Conservation (phyloP, 192 early-diverging fungal genomes). For the Mycoemilia scoparia region DNA sequence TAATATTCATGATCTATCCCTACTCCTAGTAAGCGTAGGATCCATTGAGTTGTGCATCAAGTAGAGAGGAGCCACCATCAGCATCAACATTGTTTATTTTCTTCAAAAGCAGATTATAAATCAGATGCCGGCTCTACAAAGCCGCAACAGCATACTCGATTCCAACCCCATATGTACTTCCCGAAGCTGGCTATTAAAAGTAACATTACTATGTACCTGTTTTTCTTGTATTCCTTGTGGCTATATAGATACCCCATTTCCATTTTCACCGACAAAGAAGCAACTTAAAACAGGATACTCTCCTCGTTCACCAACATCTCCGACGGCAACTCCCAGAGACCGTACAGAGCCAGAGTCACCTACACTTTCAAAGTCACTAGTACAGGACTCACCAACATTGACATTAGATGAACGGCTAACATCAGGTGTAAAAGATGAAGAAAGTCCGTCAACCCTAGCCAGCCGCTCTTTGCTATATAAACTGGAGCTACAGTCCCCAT, state of each 20-base stretch:
- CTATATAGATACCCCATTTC: conserved; percentile 15
- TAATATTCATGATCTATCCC: no score
- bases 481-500: conserved; percentile 25
- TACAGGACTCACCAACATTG: conserved; percentile 12
- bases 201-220: no score
- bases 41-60: conserved; percentile 11
- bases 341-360: conserved; percentile 27
- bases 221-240: no score
- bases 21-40: conserved; percentile 17
- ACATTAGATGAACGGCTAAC: conserved; percentile 16
- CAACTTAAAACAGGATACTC: conserved; percentile 23
- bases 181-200: no score
- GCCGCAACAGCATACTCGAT: no score
- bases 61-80: no score
- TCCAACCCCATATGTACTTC: no score
- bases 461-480: conserved; percentile 26
- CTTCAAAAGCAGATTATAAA: no score
- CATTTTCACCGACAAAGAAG: conserved; percentile 20
- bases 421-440: conserved; percentile 13
- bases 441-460: conserved; percentile 25
- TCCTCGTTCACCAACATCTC: conserved; percentile 25
- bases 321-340: conserved; percentile 12
- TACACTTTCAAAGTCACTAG: conserved; percentile 16
- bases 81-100: no score
- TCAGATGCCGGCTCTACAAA: no score